A percentile compares a stretch with the other conserved stretches of the same genome.
phyloP scores from a whole-genome alignment of 2,329 filamentous ascomycete species.

The Curvularia sp. region DNA sequence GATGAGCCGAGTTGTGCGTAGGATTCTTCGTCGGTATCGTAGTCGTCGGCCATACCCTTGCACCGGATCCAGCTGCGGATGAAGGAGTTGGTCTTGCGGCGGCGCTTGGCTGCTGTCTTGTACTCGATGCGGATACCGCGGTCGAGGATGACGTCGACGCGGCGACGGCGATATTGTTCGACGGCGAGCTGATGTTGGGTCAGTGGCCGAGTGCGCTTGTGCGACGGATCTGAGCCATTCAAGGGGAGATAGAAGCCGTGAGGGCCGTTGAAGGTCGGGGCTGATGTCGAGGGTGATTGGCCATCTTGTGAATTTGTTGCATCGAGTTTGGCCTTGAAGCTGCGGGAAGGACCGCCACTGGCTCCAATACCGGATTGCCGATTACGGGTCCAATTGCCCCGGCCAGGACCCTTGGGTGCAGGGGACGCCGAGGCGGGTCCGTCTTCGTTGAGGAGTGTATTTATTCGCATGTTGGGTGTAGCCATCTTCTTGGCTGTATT shows the following conservation, averaged over 20 bases:
- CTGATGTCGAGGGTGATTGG: constrained; percentile 42
- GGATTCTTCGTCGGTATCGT: constrained; percentile 55
- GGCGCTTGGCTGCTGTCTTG: constrained; percentile 66
- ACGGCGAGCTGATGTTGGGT: constrained; percentile 84
- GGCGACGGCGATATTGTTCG: constrained; percentile 76
- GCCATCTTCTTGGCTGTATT: constrained; percentile 46
- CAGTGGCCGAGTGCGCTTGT: constrained; percentile 71
- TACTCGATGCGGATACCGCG: constrained; percentile 73
- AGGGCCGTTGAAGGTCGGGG: constrained; percentile 58
- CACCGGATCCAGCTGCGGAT: constrained; percentile 71
- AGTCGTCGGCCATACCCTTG: constrained; percentile 55
- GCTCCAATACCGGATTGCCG: constrained; percentile 22
- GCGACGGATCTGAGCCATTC: constrained; percentile 56
- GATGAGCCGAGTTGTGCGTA: constrained; percentile 23
- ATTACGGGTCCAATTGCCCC: constrained; percentile 58
- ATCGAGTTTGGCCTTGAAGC: constrained; percentile 48
- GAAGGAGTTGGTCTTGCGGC: constrained; percentile 70
- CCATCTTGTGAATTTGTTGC: constrained; percentile 41
- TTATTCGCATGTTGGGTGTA: constrained; percentile 56
- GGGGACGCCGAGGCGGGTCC: constrained; percentile 37
- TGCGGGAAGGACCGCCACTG: constrained; percentile 28
- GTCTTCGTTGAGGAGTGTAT: constrained; percentile 57
- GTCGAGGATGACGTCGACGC: constrained; percentile 82
- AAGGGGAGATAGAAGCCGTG: constrained; percentile 59
- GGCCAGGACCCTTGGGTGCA: constrained; percentile 54